Evolutionary conservation across 2,329 filamentous ascomycete species (phyloP), one percentile per base, ranked within the genome.

Genomic region (Claviceps citrina): DNA sequence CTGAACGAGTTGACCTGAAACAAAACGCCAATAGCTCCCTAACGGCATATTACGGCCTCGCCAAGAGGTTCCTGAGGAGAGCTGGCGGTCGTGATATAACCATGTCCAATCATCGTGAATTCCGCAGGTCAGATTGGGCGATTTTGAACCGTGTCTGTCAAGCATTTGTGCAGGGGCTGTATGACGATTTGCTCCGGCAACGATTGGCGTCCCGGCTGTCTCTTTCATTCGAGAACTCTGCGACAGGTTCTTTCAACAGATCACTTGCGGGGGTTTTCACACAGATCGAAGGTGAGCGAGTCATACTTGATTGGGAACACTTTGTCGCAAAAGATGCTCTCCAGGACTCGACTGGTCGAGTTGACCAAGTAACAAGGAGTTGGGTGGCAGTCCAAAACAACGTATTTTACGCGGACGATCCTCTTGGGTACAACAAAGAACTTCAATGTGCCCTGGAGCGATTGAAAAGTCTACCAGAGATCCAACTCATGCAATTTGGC

Each of bases 211-310:
- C 46, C 4, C 70, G 66, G 39, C 60, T 58, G n/a, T 73, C 73
- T 2, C 60, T 76, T 6, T 51, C 56, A 5, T 62, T 63, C 24
- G 53, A 52, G 12, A 44, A 53, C 7, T 38, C 44, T 1, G 40
- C 51, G 0, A 49, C 52, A 2, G 38, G 46, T 2, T 47, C 55
- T 5, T 55, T 54, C 37, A 54, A 60, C 42, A 66, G 70, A 30
- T 71, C 72, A 3, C 63, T 79, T 1, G 55, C 61, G n/a, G 70
- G 71, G 0, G 63, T 74, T 2, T 66, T 61, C 44, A 65, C 59
- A 12, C 70, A 77, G 46, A 54, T 66, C 2, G 74, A 79, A 48
- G 74, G 74, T 7, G 74, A 78, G 49, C 57, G 59, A 16, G 51
- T 76, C 18, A 58, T 68, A 1, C 61, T 68, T 51, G 49, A 60